A percentile compares a stretch with the other conserved stretches of the same genome.
phyloP scores from a whole-genome alignment of 352 stramenopile genomes.

The Phytophthora crassamura region DNA sequence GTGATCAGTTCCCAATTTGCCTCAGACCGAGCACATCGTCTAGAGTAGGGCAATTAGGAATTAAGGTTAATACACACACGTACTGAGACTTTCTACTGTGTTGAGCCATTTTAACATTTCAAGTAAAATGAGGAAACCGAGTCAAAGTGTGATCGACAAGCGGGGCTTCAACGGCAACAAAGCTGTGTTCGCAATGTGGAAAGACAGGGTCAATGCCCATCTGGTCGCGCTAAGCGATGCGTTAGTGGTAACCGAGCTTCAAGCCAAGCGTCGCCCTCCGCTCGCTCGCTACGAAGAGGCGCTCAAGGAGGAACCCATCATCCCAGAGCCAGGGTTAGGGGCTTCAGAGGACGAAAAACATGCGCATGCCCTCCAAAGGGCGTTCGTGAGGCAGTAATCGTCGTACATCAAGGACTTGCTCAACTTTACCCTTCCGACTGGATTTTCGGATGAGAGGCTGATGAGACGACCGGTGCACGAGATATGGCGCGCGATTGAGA shows the following conservation, averaged over 20 bases:
- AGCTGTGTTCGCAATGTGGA: background rate
- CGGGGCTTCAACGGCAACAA: background rate
- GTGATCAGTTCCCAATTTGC: constrained; percentile 2
- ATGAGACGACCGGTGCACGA: constrained; percentile 1
- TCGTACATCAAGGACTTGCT: constrained; percentile 18
- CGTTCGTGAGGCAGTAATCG: background rate
- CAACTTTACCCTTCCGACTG: background rate
- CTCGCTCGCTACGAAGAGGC: background rate
- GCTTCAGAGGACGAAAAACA: background rate
- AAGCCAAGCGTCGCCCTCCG: no score
- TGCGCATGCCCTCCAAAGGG: background rate
- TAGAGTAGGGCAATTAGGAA: background rate
- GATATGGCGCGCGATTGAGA: constrained; percentile 7
- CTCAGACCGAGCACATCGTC: constrained; percentile 4
- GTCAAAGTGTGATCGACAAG: background rate
- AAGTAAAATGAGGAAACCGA: constrained; percentile 18
- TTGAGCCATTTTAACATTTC: constrained; percentile 7
- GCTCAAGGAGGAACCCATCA: background rate
- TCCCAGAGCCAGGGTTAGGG: no score
- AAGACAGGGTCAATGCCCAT: background rate
- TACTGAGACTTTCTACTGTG: constrained; percentile 1
- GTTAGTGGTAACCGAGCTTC: background rate
- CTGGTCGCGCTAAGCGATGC: background rate
- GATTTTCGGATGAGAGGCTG: background rate
- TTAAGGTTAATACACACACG: constrained; percentile 1